Conservation (phyloP, 768 basidiomycete species). For the Zangia roseola region DNA sequence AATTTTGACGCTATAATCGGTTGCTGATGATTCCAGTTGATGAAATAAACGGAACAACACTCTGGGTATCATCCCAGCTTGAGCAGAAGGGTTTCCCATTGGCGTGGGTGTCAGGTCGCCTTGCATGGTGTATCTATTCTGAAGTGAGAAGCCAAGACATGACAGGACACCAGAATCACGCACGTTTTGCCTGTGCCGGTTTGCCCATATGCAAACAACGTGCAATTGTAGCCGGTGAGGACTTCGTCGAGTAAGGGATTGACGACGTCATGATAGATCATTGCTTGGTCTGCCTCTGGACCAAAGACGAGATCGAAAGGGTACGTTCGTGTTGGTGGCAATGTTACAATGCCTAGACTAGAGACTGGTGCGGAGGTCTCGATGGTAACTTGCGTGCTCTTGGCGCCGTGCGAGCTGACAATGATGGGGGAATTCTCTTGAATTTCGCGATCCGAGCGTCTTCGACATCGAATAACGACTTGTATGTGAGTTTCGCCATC, state of each 20-base stretch:
- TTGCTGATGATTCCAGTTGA: slow-evolving; percentile 69
- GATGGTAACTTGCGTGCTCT: slow-evolving; percentile 73
- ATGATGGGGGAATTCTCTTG: slow-evolving; percentile 87
- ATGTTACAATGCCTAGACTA: slow-evolving; percentile 68
- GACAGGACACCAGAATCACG: slow-evolving; percentile 30
- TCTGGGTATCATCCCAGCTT: slow-evolving; percentile 96
- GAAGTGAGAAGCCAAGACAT: slow-evolving; percentile 11
- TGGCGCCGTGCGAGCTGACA: slow-evolving; percentile 73
- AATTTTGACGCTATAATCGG: slow-evolving; percentile 90
- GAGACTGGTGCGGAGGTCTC: slow-evolving; percentile 71
- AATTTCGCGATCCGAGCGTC: slow-evolving; percentile 82
- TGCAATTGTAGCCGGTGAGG: slow-evolving; percentile 95
- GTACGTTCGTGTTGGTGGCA: slow-evolving; percentile 83
- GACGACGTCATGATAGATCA: slow-evolving; percentile 93
- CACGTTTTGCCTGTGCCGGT: slow-evolving; percentile 99
- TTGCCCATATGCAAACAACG: slow-evolving; percentile 96
- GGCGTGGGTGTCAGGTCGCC: slow-evolving; percentile 84
- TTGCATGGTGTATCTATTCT: slow-evolving; percentile 88
- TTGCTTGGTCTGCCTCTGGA: slow-evolving; percentile 92
- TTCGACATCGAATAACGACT: slow-evolving; percentile 88
- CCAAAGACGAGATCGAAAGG: slow-evolving; percentile 96
- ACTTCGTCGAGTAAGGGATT: slow-evolving; percentile 92
- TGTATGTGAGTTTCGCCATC: slow-evolving; percentile 83
- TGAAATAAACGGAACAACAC: slow-evolving; percentile 90
- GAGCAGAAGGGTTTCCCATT: slow-evolving; percentile 81